Evolutionary conservation across 2,329 filamentous ascomycete species (phyloP).

Genomic region (Nannizzia gypsea): DNA sequence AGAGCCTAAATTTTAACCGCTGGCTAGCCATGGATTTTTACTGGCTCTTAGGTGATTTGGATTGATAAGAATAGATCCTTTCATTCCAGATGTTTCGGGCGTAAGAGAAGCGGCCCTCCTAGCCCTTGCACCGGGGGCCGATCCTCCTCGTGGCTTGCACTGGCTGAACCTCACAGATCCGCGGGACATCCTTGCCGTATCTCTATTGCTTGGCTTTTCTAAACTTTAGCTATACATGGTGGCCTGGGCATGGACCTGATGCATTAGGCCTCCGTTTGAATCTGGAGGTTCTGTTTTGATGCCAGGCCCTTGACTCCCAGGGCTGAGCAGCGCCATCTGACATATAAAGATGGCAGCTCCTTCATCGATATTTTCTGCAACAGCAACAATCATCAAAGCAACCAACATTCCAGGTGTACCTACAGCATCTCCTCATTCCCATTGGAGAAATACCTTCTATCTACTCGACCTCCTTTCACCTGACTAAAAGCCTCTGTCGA

Average conservation of each 20-base stretch:
- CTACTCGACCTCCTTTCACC: background rate
- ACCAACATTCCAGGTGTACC: background rate
- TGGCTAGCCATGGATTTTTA: background rate
- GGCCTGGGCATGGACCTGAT: background rate
- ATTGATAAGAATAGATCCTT: background rate
- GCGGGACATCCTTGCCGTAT: background rate
- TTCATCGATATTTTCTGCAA: background rate
- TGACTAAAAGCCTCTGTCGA: background rate
- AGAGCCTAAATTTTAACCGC: background rate
- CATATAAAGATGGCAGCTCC: background rate
- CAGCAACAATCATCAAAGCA: background rate
- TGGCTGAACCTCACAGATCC: background rate
- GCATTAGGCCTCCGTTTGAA: background rate
- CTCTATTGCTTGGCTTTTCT: background rate
- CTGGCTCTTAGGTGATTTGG: background rate
- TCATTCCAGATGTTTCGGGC: background rate
- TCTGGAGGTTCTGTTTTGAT: background rate
- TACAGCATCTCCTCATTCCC: background rate
- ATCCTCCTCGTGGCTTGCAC: slow-evolving; percentile 2
- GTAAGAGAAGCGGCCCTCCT: background rate
- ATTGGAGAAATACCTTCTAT: background rate
- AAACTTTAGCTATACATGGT: background rate
- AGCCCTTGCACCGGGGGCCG: background rate
- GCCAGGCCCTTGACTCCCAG: background rate
- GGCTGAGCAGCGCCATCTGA: background rate